Percentiles rank a stretch among this genome's conserved stretches.
Conservation (phyloP, 495 filamentous ascomycete genomes). For the Lasiosphaeria miniovina region DNA sequence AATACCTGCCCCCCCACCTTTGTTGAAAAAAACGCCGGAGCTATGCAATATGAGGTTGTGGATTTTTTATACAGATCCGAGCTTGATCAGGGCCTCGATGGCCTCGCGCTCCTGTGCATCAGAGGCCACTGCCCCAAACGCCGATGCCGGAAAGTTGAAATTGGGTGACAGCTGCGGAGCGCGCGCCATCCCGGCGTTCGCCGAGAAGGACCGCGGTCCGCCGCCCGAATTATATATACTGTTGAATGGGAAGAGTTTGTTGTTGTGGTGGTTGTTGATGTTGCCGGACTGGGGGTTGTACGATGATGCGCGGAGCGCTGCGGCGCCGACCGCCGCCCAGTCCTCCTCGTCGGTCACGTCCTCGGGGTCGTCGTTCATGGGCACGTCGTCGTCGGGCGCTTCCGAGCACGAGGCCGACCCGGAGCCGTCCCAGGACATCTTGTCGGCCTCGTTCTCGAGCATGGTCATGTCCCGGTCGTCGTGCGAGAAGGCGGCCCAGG, state of each 20-base stretch:
- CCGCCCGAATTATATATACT: constrained; percentile 47
- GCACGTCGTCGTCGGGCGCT: constrained; percentile 68
- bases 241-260: constrained; percentile 36
- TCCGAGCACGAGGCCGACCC: constrained; percentile 72
- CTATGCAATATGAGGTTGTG: constrained; percentile 34
- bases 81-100: constrained; percentile 75
- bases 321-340: constrained; percentile 88
- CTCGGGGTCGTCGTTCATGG: constrained; percentile 63
- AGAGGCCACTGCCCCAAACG: constrained; percentile 46
- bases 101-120: constrained; percentile 78
- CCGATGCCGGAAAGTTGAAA: constrained; percentile 45
- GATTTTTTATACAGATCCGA: constrained; percentile 78
- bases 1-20: constrained; percentile 8
- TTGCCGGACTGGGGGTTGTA: constrained; percentile 37
- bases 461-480: constrained; percentile 68
- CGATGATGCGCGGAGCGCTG: constrained; percentile 72
- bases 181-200: constrained; percentile 46
- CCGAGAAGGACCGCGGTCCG: constrained; percentile 45
- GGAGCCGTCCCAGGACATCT: constrained; percentile 85
- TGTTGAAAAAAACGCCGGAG: constrained; percentile 43
- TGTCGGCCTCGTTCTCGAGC: constrained; percentile 86
- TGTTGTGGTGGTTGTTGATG: constrained; percentile 7
- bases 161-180: constrained; percentile 40
- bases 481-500: constrained; percentile 65
- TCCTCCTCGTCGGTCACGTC: constrained; percentile 97